Percentiles rank a stretch among this genome's conserved stretches.
phyloP scores from a whole-genome alignment of 805 yeast genomes.

The Candida morakotiae region DNA sequence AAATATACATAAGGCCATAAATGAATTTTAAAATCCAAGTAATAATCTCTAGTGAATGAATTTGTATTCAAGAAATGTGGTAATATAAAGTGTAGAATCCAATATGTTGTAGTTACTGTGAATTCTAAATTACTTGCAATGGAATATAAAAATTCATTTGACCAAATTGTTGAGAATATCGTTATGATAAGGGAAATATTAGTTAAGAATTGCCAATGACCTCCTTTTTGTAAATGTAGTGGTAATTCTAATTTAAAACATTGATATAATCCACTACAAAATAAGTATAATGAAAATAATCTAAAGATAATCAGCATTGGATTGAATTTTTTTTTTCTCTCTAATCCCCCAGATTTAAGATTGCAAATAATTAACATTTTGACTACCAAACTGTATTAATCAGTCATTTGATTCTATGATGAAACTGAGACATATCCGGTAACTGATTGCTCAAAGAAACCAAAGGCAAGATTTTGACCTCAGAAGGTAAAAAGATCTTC shows the following conservation, averaged over 20 bases:
- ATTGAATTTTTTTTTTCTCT: too few species aligned
- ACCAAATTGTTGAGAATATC: neutral
- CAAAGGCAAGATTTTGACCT: too few species aligned
- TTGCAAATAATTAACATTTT: too few species aligned
- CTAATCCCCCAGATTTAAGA: too few species aligned
- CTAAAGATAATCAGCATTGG: too few species aligned
- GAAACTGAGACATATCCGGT: too few species aligned
- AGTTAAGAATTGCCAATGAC: constrained; percentile 22
- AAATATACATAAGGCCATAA: constrained; percentile 19
- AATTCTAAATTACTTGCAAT: constrained; percentile 18
- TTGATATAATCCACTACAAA: neutral
- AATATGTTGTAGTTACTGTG: constrained; percentile 19
- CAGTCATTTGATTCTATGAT: too few species aligned
- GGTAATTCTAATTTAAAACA: constrained; percentile 11
- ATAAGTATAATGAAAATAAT: neutral
- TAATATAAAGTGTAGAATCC: constrained; percentile 15
- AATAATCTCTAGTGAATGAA: constrained; percentile 12
- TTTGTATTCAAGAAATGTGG: constrained; percentile 15
- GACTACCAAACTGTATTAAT: too few species aligned
- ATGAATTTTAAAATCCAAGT: constrained; percentile 20
- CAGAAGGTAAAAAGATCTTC: too few species aligned
- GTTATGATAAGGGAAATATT: constrained; percentile 14
- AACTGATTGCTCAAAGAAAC: too few species aligned
- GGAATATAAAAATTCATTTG: constrained; percentile 2
- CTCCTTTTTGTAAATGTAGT: constrained; percentile 15